phyloP scores from a whole-genome alignment of 257 asterid species.

The Lithospermum erythrorhizon region DNA sequence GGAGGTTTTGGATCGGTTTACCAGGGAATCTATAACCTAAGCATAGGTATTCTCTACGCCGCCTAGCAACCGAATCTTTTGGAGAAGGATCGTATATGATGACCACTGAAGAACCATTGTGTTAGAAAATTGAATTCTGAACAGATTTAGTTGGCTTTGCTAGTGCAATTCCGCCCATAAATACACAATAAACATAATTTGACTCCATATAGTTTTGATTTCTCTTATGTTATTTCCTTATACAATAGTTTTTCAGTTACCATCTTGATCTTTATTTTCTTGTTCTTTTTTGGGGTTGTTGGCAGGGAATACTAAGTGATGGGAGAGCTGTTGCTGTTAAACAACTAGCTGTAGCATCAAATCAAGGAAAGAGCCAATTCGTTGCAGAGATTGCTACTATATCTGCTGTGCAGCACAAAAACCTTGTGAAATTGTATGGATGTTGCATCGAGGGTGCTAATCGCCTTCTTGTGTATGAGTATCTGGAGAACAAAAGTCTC shows the following conservation, averaged over 20 bases:
- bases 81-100: no score
- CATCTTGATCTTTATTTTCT: not conserved
- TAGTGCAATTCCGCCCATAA: no score
- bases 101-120: no score
- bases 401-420: constrained; percentile 89
- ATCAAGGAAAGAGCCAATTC: constrained; percentile 79
- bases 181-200: no score
- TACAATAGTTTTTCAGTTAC: not conserved
- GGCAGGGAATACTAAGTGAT: constrained; percentile 62
- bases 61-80: no score
- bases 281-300: not conserved
- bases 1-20: constrained; percentile 90
- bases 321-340: constrained; percentile 75
- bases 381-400: constrained; percentile 83
- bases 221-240: no score
- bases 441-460: constrained; percentile 74
- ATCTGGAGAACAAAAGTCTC: constrained; percentile 67
- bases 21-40: constrained; percentile 30
- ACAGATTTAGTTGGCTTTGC: no score
- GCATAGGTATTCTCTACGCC: no score
- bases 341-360: constrained; percentile 67
- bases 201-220: no score
- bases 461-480: constrained; percentile 76
- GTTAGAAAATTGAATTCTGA: no score
- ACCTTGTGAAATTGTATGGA: constrained; percentile 67